Evolutionary conservation across 2,329 filamentous ascomycete species (phyloP), one percentile per base, ranked within the genome.

Genomic region (Fusarium sarcochroum): DNA sequence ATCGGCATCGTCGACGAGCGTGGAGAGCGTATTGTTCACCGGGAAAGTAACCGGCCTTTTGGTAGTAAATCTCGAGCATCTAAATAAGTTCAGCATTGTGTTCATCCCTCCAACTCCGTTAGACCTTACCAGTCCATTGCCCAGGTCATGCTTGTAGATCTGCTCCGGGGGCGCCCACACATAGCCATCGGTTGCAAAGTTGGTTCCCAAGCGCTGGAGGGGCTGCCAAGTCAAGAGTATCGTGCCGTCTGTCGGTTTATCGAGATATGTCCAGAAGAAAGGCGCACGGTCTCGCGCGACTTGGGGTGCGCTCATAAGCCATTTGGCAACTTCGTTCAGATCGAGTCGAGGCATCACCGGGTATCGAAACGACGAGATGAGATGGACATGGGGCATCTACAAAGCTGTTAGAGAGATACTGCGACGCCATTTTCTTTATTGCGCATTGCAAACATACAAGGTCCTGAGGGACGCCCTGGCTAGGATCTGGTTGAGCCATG

Each of bases 221-320:
- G 95, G 92, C 78, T 98, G 94, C 95, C 95, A 98, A 52, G 92
- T 91, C 67, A 98, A 85, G 76, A 96, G 88, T 44, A 97, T 87
- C 10, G 90, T 91, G 57, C 94, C 94, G 79, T 97, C 93, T 52
- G 86, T 86, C 13, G 95, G 95, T 53, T 89, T 87, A 73, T 96
- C 90, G 58, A 98, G 88, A 78, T 95, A 97, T 45, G 92, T 94
- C 95, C 95, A 99, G 80, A 91, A 93, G 86, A 99, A 94, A 4
- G 95, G 89, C 48, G 94, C 91, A 68, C 90, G 85, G 76, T 97
- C 91, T 79, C 93, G 92, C 72, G 94, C 91, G 66, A 97, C 91
- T 76, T 93, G 91, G 10, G 94, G 93, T 38, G 94, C 94, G 74
- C 90, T 89, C 76, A 94, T 85, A 63, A 98, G 87, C 86, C 93